Percentiles rank a stretch among this genome's conserved stretches.
Conservation (phyloP, 2,329 filamentous ascomycete species). For the Arthrobotrys pseudoclavata region DNA sequence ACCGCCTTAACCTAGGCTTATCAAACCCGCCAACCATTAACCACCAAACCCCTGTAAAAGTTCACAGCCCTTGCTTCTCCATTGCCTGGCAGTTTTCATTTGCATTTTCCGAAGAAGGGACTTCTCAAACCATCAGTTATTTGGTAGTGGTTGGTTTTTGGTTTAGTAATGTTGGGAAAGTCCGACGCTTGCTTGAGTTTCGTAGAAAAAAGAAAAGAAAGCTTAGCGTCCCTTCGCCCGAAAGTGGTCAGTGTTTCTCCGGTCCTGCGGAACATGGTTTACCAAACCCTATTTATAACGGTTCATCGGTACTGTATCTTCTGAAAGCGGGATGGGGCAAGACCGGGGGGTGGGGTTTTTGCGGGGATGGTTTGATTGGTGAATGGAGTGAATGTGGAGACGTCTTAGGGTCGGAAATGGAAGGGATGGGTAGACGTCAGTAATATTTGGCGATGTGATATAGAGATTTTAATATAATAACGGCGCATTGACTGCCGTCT, state of each 20-base stretch:
- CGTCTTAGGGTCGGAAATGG: background rate
- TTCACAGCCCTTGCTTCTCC: background rate
- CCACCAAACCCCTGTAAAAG: background rate
- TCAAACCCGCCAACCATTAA: no score
- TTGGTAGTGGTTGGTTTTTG: background rate
- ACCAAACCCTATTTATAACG: background rate
- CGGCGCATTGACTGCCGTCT: background rate
- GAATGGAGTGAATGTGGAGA: background rate
- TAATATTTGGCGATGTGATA: conserved; percentile 16
- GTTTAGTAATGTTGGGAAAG: background rate
- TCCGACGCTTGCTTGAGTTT: background rate
- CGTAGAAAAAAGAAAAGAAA: background rate
- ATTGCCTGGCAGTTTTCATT: background rate
- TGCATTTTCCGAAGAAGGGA: background rate
- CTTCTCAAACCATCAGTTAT: background rate
- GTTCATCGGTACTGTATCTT: background rate
- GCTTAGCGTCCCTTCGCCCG: conserved; percentile 26
- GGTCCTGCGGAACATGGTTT: conserved; percentile 20
- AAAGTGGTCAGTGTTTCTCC: conserved; percentile 30
- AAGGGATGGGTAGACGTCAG: background rate
- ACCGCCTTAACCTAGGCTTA: conserved; percentile 19
- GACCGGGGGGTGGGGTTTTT: background rate
- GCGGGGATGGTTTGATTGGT: conserved; percentile 7
- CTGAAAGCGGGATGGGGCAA: background rate
- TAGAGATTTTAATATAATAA: background rate